phyloP scores from a whole-genome alignment of 2,329 filamentous ascomycete species.

The Coccinonectria pachysandricola region DNA sequence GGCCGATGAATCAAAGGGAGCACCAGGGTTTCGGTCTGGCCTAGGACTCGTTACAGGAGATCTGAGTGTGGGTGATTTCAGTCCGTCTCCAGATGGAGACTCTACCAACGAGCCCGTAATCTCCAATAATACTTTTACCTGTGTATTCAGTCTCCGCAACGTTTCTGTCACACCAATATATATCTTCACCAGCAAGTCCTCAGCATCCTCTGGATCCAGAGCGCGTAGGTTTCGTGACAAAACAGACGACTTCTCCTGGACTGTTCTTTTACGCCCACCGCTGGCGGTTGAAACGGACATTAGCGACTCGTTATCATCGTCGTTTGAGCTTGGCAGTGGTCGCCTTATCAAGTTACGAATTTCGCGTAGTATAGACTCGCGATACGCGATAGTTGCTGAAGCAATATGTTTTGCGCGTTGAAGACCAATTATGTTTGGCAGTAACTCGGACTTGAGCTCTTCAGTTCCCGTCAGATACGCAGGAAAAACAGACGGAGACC shows the following conservation, averaged over 20 bases:
- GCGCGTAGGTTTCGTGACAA: constrained; percentile 80
- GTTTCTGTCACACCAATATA: constrained; percentile 86
- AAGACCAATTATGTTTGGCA: constrained; percentile 66
- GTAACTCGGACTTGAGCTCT: constrained; percentile 58
- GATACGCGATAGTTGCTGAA: constrained; percentile 72
- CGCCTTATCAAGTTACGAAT: constrained; percentile 75
- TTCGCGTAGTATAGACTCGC: constrained; percentile 75
- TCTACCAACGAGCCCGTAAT: constrained; percentile 67
- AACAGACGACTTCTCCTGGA: constrained; percentile 83
- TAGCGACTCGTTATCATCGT: constrained; percentile 87
- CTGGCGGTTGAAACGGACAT: constrained; percentile 71
- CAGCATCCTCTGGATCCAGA: constrained; percentile 73
- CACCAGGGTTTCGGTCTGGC: constrained; percentile 19
- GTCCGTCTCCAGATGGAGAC: constrained; percentile 24
- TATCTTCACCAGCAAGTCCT: constrained; percentile 69
- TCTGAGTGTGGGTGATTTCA: constrained; percentile 37
- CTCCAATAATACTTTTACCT: constrained; percentile 91
- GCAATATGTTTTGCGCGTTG: constrained; percentile 70
- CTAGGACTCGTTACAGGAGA: constrained; percentile 45
- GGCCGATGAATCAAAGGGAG: constrained; percentile 15
- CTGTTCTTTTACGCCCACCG: constrained; percentile 56
- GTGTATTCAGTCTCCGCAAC: constrained; percentile 72
- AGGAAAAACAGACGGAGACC: constrained; percentile 60
- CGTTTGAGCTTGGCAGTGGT: constrained; percentile 81
- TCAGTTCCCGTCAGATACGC: constrained; percentile 68